Evolutionary conservation across 768 basidiomycete species (phyloP), one percentile per base, ranked within the genome.

Genomic region (Kwoniella botswanensis): DNA sequence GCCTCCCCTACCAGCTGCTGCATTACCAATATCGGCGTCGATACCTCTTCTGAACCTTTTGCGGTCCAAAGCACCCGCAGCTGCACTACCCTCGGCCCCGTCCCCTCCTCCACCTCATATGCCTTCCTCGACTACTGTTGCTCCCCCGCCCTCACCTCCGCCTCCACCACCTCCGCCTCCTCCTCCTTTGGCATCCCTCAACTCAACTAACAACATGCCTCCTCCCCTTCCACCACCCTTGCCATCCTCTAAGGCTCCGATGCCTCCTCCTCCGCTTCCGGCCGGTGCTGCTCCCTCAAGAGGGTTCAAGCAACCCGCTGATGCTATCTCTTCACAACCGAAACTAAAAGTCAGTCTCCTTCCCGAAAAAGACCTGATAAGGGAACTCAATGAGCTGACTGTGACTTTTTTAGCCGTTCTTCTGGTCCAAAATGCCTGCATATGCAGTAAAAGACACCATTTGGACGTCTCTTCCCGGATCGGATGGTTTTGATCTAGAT

Each of bases 381-480:
- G 13, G 46, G 12, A 50, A 15, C 6, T 18, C 21, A 18, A 56
- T 17, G 15, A 10, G 53, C 53, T 68, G 59, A 43, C 46, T 11
- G 26, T 22, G 42, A 10, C 65, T 43, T 0, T 0, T 12, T 1
- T 60, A 91, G 82, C 92, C 94, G 2, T 94, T 97, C 85, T 93
- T 93, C 82, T 96, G 94, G 94, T 91, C 89, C 73, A 95, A 96
- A 75, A 71, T 94, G 4, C 84, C 86, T n/a, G 80, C 79, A 13
- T 74, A 85, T 7, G 78, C 84, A 5, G 74, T 87, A 4, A 71
- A 74, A 3, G 76, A 86, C 7, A 91, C 91, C 1, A 86, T 98
- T 11, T 98, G 93, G 93, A 86, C 85, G 62, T 90, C 92, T 35
- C 70, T 88, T 11, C n/a, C 80, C 0, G 1, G 43, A 18, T 59